These are phyloP conservation scores for Pleurotus citrinopileatus DNA, from an alignment of 768 basidiomycete genomes.

Conservation along the genomic window DNA sequence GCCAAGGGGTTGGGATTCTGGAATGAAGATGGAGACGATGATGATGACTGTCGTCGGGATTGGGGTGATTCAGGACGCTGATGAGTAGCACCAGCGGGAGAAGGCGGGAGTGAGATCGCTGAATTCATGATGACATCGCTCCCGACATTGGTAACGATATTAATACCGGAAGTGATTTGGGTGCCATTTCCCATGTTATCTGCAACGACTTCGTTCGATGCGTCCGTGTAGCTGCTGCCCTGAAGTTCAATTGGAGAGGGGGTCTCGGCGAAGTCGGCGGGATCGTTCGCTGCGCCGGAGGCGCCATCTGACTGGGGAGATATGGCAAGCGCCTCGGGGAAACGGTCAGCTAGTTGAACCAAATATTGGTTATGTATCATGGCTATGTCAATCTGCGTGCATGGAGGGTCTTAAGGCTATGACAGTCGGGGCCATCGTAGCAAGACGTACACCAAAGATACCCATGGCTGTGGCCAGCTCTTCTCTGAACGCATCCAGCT, in stretches of 20 bases:
- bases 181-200: not conserved
- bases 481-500: not conserved
- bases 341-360: not conserved
- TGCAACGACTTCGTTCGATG: not conserved
- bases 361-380: not conserved
- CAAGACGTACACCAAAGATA: not conserved
- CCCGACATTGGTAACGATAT: not conserved
- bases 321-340: too few relatives aligned
- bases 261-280: not conserved
- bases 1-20: not conserved
- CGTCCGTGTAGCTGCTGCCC: not conserved
- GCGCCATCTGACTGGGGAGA: not conserved
- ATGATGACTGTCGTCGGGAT: not conserved
- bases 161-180: not conserved
- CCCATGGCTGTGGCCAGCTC: not conserved
- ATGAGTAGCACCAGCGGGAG: not conserved
- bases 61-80: not conserved
- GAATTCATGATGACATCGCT: constrained; percentile 1
- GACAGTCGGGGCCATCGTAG: too few relatives aligned
- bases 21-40: not conserved
- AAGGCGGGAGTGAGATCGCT: not conserved
- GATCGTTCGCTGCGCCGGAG: not conserved
- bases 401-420: not conserved
- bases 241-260: not conserved
- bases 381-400: not conserved